These are phyloP conservation scores for Naganishia randhawae DNA, from an alignment of 768 basidiomycete species.

Conservation along the genomic window DNA sequence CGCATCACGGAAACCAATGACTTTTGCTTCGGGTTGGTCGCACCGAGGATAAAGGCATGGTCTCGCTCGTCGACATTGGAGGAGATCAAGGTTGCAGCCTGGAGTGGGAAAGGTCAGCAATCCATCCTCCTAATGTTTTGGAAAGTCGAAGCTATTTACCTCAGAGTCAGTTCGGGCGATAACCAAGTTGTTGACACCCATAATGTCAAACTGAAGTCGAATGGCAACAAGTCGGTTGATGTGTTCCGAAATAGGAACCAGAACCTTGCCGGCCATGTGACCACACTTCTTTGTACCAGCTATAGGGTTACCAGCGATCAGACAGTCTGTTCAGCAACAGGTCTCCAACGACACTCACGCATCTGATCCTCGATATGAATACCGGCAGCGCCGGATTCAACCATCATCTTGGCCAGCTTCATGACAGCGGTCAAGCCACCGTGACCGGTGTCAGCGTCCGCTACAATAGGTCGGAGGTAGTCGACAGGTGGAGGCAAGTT, in stretches of 20 bases:
- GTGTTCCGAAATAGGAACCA: slow-evolving; percentile 95
- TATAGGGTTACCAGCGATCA: not conserved
- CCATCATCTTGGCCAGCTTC: slow-evolving; percentile 98
- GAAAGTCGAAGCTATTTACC: slow-evolving; percentile 13
- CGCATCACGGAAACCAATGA: slow-evolving; percentile 77
- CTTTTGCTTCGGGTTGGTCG: slow-evolving; percentile 66
- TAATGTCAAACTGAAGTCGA: slow-evolving; percentile 93
- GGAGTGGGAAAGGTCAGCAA: not conserved
- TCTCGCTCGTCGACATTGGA: slow-evolving; percentile 97
- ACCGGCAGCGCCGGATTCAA: slow-evolving; percentile 95
- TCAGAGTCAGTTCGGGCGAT: slow-evolving; percentile 95
- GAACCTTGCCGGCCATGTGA: slow-evolving; percentile 54
- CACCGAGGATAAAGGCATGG: slow-evolving; percentile 92
- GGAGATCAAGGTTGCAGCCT: slow-evolving; percentile 88
- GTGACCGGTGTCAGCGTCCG: slow-evolving; percentile 80
- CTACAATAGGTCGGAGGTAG: slow-evolving; percentile 89
- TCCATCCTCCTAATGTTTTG: not conserved
- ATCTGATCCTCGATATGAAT: slow-evolving; percentile 98
- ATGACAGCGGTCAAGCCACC: slow-evolving; percentile 89
- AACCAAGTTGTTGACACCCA: slow-evolving; percentile 93
- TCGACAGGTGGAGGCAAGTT: slow-evolving; percentile 67
- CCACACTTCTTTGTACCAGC: slow-evolving; percentile 84
- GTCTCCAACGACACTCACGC: slow-evolving; percentile 40
- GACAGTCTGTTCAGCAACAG: not conserved
- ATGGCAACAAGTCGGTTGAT: slow-evolving; percentile 97